Evolutionary conservation across 257 asterid genomes (phyloP), one percentile per base, ranked within the genome.

Genomic region (Scutellaria barbata): DNA sequence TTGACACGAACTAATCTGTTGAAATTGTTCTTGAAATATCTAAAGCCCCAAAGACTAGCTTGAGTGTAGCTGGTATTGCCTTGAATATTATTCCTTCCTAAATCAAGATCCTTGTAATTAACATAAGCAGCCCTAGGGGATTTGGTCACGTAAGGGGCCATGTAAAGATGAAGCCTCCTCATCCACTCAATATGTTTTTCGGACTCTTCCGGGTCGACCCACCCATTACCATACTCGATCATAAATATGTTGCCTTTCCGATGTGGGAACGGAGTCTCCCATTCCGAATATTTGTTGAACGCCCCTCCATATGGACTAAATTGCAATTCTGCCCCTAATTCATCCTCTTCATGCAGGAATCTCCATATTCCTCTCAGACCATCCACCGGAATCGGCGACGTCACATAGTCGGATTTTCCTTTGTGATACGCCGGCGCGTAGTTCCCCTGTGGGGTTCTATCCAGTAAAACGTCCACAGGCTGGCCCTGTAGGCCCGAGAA

Each of bases 361-460:
- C 57, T 58, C 86, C 89, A 85, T 57, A 81, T 72, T 10, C 74
- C 79, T 60, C 74, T 58, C 5, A 85, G 57, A 0, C 83, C 87
- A 0, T 41, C 5, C 9, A 12, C 10, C 0, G 87, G 67, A 9
- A 82, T 85, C 3, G 82, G 85, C 0, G 42, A 12, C 16, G 8
- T 48, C 35, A 82, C 85, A 6, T 62, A 85, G 43, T 82, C 85
- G 1, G 89, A 81, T 48, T 84, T 84, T 6, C 72, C 81, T 59
- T 84, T 82, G 61, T 5, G 52, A 14, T 64, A 74, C 0, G 0
- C 0, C 0, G 14, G 17, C 0, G 7, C 1, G 57, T 8, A 66
- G 10, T 10, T 7, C 3, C 60, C 48, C 8, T 7, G 25, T 45
- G 41, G 58, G 4, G 66, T 41, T 2, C 74, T 54, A 6, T 17